Evolutionary conservation across 1,284 basidiomycete species (phyloP), one percentile per base, ranked within the genome.

Genomic region (Ustilago xerochloae): DNA sequence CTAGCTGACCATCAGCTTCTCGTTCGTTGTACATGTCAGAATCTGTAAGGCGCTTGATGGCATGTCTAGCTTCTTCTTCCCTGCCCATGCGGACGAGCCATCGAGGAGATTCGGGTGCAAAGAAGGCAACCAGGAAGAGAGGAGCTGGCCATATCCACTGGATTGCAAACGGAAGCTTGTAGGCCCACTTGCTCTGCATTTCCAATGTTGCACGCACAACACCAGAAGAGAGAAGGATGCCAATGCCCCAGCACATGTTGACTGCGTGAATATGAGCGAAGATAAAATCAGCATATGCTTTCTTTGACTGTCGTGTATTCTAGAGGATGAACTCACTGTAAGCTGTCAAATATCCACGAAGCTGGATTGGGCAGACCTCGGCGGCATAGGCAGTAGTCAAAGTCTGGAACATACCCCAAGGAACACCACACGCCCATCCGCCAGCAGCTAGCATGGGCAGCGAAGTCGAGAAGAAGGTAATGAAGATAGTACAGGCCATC

Each of bases 181-280:
- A 86, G 56, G 82, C 83, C 81, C 80, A 84, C 48, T 83, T 65
- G 30, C 76, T 59, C 12, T 76, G 52, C 30, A 81, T 62, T 35
- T 59, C 36, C 8, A 81, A 60, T 6, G 76, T 64, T 4, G 81
- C 86, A 16, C 75, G 75, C 6, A 87, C 81, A 20, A 87, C 86
- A 39, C 85, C 87, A 2, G 85, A 84, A 9, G 84, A 83, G 32
- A 87, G 47, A 22, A 81, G 43, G 45, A 79, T 75, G 0, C 81
- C 81, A n/a, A 82, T 64, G 24, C 75, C 87, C 86, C 86, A 87
- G 78, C 86, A 86, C 60, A 86, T 82, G 80, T 86, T 86, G 57
- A 87, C n/a, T n/a, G n/a, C n/a, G n/a, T n/a, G n/a, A n/a, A n/a
- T n/a, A n/a, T n/a, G n/a, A n/a, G n/a, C n/a, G n/a, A n/a, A n/a